Evolutionary conservation across 2,329 filamentous ascomycete species (phyloP).

Genomic region (Neofusicoccum sp.): DNA sequence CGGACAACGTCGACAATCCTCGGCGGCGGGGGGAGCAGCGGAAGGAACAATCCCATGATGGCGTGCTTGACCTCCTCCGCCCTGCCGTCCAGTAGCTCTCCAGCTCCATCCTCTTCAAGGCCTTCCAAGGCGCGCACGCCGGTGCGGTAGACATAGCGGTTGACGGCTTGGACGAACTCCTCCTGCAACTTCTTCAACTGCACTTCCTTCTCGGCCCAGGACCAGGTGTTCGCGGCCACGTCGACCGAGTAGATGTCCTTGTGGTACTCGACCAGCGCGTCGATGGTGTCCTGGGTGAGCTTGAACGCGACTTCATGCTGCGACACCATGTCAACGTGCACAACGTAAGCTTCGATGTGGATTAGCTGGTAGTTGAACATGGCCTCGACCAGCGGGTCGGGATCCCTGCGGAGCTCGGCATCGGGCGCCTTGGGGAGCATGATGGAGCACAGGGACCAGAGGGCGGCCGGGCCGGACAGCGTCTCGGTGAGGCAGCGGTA

Average conservation of each 20-base stretch:
- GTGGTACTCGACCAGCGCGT: constrained; percentile 90
- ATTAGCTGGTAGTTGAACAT: constrained; percentile 91
- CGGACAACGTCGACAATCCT: constrained; percentile 86
- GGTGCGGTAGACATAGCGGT: constrained; percentile 94
- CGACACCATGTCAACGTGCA: constrained; percentile 98
- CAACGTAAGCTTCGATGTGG: constrained; percentile 94
- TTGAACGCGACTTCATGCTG: constrained; percentile 98
- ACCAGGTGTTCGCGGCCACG: constrained; percentile 82
- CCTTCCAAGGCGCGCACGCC: constrained; percentile 87
- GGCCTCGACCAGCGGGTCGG: constrained; percentile 79
- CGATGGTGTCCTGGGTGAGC: constrained; percentile 91
- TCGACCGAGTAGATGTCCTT: constrained; percentile 93
- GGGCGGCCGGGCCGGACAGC: constrained; percentile 81
- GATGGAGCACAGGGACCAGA: constrained; percentile 91
- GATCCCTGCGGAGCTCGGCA: constrained; percentile 76
- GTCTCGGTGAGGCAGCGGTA: constrained; percentile 94
- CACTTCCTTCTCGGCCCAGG: constrained; percentile 94
- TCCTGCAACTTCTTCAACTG: constrained; percentile 97
- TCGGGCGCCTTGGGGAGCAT: constrained; percentile 91
- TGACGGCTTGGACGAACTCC: constrained; percentile 92
- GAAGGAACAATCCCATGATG: constrained; percentile 79
- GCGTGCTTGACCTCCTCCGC: constrained; percentile 89
- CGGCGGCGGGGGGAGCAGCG: constrained; percentile 82
- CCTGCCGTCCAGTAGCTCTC: constrained; percentile 86
- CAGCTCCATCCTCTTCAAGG: constrained; percentile 91